Percentiles rank a stretch among this genome's conserved stretches.
These are phyloP conservation scores for Pestalotiopsis sp. DNA, from an alignment of 2,329 filamentous ascomycete species.

Conservation along the genomic window DNA sequence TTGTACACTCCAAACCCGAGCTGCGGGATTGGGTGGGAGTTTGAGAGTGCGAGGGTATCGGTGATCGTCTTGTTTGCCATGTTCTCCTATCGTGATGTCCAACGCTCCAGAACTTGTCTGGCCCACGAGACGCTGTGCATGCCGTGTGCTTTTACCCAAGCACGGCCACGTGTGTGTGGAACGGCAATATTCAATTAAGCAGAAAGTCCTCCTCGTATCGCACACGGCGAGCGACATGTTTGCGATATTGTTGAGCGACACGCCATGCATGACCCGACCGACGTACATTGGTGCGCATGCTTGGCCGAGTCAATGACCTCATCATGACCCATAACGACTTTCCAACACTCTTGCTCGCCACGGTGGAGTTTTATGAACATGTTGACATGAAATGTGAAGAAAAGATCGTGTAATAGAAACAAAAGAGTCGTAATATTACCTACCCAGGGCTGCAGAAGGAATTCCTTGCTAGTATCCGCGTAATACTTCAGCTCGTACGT, in stretches of 20 bases:
- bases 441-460: not conserved
- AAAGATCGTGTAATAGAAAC: not conserved
- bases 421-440: not conserved
- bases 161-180: not conserved
- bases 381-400: too few species aligned
- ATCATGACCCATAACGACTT: conserved; percentile 1
- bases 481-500: not conserved
- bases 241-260: not conserved
- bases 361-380: not conserved
- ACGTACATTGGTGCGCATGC: not conserved
- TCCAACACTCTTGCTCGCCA: not conserved
- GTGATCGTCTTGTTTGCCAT: conserved; percentile 31
- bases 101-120: not conserved
- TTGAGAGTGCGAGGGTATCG: conserved; percentile 51
- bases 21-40: conserved; percentile 58
- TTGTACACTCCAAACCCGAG: conserved; percentile 75
- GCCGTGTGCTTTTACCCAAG: not conserved
- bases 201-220: not conserved
- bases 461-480: not conserved
- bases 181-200: not conserved
- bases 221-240: not conserved
- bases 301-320: not conserved
- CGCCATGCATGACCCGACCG: not conserved
- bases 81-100: not conserved
- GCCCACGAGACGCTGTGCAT: not conserved